A percentile compares a stretch with the other conserved stretches of the same genome.
phyloP scores from a whole-genome alignment of 2,329 filamentous ascomycete species.

The Pyrenophora tritici-repentis region DNA sequence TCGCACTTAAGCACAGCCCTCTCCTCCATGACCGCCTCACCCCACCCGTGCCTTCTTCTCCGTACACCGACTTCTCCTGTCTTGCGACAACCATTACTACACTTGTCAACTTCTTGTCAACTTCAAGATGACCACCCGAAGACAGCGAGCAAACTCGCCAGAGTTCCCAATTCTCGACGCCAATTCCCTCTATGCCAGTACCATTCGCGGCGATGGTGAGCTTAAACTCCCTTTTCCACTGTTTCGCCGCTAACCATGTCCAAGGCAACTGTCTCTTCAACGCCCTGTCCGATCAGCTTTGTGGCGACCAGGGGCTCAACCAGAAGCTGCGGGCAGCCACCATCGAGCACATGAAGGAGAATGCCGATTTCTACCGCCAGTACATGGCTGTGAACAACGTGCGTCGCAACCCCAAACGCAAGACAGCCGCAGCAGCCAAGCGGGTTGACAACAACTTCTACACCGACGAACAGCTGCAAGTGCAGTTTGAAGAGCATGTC shows the following conservation, averaged over 20 bases:
- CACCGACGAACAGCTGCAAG: constrained; percentile 59
- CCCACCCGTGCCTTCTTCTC: constrained; percentile 31
- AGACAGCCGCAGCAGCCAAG: constrained; percentile 54
- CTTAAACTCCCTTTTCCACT: constrained; percentile 24
- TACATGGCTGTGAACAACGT: constrained; percentile 63
- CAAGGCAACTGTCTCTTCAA: constrained; percentile 73
- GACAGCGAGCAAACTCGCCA: constrained; percentile 34
- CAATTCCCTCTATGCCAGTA: constrained; percentile 62
- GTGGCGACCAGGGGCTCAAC: constrained; percentile 63
- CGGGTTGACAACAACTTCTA: constrained; percentile 54
- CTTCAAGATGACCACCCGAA: constrained; percentile 40
- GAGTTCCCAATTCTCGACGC: constrained; percentile 63
- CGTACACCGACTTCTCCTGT: constrained; percentile 40
- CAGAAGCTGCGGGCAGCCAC: constrained; percentile 62
- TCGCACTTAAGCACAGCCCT: constrained; percentile 10
- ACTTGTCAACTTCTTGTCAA: constrained; percentile 16
- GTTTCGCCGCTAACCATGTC: constrained; percentile 25
- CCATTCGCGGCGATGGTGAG: constrained; percentile 68
- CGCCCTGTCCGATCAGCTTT: constrained; percentile 69
- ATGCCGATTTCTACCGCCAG: constrained; percentile 66
- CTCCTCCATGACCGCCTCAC: constrained; percentile 36
- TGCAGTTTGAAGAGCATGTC: constrained; percentile 61
- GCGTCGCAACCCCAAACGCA: constrained; percentile 62
- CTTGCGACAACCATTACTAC: constrained; percentile 31
- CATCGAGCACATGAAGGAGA: constrained; percentile 65